These are phyloP conservation scores for Lactarius pseudohatsudake DNA, from an alignment of 768 basidiomycete species.

Conservation along the genomic window DNA sequence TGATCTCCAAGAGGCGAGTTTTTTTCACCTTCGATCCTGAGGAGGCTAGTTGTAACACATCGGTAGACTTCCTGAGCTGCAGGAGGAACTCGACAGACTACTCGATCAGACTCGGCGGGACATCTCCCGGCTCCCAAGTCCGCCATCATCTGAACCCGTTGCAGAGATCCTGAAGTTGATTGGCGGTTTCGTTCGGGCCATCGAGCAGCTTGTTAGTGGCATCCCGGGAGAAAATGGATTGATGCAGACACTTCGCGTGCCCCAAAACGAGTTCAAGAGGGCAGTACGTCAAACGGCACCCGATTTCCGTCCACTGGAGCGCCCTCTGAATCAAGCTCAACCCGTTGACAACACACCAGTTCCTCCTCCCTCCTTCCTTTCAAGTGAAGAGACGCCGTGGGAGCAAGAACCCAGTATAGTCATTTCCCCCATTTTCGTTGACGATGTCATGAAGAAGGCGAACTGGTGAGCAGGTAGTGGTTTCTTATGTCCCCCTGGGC, in stretches of 20 bases:
- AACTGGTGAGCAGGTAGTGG: conserved; percentile 39
- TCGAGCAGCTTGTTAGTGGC: conserved; percentile 51
- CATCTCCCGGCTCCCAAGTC: conserved; percentile 41
- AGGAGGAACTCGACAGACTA: conserved; percentile 49
- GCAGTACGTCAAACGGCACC: conserved; percentile 53
- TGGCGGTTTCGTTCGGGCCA: conserved; percentile 45
- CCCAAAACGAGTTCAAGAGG: conserved; percentile 45
- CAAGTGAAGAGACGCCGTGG: conserved; percentile 40
- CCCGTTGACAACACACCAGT: background rate
- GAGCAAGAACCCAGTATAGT: conserved; percentile 29
- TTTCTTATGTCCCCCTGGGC: background rate
- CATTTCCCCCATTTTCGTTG: conserved; percentile 41
- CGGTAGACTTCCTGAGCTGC: conserved; percentile 58
- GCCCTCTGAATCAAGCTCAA: conserved; percentile 5
- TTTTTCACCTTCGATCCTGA: background rate
- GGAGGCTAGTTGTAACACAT: background rate
- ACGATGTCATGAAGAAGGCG: conserved; percentile 48
- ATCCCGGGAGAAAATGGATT: conserved; percentile 50
- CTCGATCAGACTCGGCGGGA: conserved; percentile 39
- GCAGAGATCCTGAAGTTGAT: conserved; percentile 52
- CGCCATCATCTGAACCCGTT: conserved; percentile 53
- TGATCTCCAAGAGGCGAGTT: conserved; percentile 26
- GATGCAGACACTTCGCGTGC: conserved; percentile 51
- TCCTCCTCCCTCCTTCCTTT: conserved; percentile 37
- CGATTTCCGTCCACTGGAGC: conserved; percentile 51